Conservation (phyloP, 192 early-diverging fungal species). For the Thoreauomyces humboldtii region DNA sequence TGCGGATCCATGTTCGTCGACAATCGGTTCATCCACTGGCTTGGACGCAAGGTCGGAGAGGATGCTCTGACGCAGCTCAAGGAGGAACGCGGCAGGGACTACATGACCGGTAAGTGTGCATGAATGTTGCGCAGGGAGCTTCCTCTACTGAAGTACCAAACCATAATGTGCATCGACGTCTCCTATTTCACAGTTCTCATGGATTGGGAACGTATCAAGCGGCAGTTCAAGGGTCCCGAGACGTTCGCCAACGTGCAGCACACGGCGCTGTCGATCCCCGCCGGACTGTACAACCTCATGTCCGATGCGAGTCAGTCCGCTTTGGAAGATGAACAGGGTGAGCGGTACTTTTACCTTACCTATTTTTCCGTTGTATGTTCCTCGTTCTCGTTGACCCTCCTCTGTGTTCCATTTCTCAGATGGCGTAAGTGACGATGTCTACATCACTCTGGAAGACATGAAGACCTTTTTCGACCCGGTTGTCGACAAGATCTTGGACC, state of each 20-base stretch:
- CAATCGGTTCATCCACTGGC: constrained; percentile 8
- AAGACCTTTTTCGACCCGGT: constrained; percentile 27
- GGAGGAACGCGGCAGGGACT: background rate
- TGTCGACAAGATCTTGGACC: constrained; percentile 14
- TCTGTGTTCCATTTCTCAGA: too few relatives aligned
- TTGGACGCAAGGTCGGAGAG: constrained; percentile 4
- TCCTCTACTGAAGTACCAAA: too few relatives aligned
- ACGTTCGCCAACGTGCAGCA: background rate
- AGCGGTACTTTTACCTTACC: background rate
- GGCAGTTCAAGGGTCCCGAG: constrained; percentile 20
- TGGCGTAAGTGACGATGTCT: constrained; percentile 18
- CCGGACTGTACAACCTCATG: constrained; percentile 15
- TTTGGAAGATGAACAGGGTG: constrained; percentile 5
- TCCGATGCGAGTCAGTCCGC: background rate
- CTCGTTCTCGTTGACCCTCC: too few relatives aligned
- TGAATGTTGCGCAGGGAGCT: too few relatives aligned
- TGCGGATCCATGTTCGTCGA: constrained; percentile 27
- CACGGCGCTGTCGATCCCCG: constrained; percentile 9
- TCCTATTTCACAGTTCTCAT: constrained; percentile 8
- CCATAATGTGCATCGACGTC: too few relatives aligned
- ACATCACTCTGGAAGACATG: constrained; percentile 25
- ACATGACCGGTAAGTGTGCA: constrained; percentile 10
- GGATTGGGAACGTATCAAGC: constrained; percentile 9
- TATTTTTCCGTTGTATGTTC: too few relatives aligned
- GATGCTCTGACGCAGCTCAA: background rate